Percentiles rank a stretch among this genome's conserved stretches.
phyloP scores from a whole-genome alignment of 352 stramenopile species.

The Phytophthora citrophthora region DNA sequence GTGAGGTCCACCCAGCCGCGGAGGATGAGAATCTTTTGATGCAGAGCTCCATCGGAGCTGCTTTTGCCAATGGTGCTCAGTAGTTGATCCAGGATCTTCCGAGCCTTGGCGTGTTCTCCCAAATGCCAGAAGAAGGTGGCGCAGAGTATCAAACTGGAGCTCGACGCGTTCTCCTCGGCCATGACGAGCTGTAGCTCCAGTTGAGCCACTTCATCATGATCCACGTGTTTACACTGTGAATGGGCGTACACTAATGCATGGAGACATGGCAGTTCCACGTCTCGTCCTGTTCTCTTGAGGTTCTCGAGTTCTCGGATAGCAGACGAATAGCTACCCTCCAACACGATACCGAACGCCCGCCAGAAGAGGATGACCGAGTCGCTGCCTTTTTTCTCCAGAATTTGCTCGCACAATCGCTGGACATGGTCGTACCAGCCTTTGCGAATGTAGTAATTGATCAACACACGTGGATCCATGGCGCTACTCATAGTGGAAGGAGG shows the following conservation, averaged over 20 bases:
- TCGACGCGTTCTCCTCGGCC: slow-evolving; percentile 71
- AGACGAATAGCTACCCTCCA: slow-evolving; percentile 80
- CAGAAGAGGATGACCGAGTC: slow-evolving; percentile 88
- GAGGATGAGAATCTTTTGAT: slow-evolving; percentile 63
- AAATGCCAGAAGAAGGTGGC: slow-evolving; percentile 85
- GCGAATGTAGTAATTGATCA: slow-evolving; percentile 90
- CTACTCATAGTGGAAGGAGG: slow-evolving; percentile 11
- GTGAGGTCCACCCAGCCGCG: slow-evolving; percentile 83
- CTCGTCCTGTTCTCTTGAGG: slow-evolving; percentile 72
- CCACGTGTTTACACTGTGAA: slow-evolving; percentile 77
- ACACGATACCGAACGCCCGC: slow-evolving; percentile 80
- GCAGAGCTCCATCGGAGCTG: slow-evolving; percentile 32
- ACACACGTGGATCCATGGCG: slow-evolving; percentile 62
- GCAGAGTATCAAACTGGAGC: slow-evolving; percentile 64
- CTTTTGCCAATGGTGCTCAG: slow-evolving; percentile 27
- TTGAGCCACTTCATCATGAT: slow-evolving; percentile 81
- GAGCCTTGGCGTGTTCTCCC: slow-evolving; percentile 62
- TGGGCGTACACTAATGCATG: slow-evolving; percentile 83
- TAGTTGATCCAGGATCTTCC: slow-evolving; percentile 76
- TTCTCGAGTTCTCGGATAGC: slow-evolving; percentile 88
- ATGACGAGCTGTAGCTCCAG: slow-evolving; percentile 83
- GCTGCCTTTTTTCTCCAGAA: slow-evolving; percentile 83
- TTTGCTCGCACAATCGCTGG: slow-evolving; percentile 77
- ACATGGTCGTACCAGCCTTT: slow-evolving; percentile 90
- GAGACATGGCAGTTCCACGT: slow-evolving; percentile 82